Conservation (phyloP, 441 rosid genomes). For the Capsella rubella region DNA sequence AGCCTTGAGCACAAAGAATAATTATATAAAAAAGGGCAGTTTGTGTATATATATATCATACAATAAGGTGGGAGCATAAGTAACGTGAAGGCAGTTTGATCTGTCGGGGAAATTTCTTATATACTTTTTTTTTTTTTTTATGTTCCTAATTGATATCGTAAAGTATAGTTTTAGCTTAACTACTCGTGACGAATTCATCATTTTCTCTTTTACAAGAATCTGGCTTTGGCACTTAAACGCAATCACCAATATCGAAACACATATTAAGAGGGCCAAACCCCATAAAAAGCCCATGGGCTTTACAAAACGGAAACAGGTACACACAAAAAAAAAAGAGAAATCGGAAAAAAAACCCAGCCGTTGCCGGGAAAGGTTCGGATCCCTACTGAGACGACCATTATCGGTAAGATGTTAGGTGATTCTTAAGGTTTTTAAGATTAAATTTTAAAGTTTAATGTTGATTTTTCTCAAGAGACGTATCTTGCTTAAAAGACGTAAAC, state of each 20-base stretch:
- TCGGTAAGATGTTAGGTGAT: too few species aligned
- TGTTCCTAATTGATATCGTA: conserved; percentile 19
- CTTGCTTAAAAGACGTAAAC: too few species aligned
- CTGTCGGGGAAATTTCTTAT: conserved; percentile 29
- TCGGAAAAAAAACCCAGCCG: too few species aligned
- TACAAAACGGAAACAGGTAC: too few species aligned
- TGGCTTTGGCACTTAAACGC: too few species aligned
- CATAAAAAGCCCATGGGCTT: too few species aligned
- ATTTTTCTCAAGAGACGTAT: too few species aligned
- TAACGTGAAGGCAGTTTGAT: conserved; percentile 48
- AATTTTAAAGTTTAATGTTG: too few species aligned
- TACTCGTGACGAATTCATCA: conserved; percentile 37
- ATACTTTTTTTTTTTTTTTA: conserved; percentile 22
- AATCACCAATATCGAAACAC: background rate
- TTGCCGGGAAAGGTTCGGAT: too few species aligned
- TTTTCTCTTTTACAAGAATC: background rate
- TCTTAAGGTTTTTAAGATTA: too few species aligned
- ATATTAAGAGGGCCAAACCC: too few species aligned
- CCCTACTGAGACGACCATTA: too few species aligned
- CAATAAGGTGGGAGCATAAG: conserved; percentile 45
- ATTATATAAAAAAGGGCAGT: conserved; percentile 31
- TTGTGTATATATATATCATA: conserved; percentile 28
- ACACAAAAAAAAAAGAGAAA: background rate
- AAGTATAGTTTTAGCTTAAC: conserved; percentile 26
- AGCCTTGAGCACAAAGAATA: conserved; percentile 39